Percentiles rank a stretch among this genome's conserved stretches.
Conservation (phyloP, 1,139 yeast genomes). For the Zhuliangozyma parablackwelliae region DNA sequence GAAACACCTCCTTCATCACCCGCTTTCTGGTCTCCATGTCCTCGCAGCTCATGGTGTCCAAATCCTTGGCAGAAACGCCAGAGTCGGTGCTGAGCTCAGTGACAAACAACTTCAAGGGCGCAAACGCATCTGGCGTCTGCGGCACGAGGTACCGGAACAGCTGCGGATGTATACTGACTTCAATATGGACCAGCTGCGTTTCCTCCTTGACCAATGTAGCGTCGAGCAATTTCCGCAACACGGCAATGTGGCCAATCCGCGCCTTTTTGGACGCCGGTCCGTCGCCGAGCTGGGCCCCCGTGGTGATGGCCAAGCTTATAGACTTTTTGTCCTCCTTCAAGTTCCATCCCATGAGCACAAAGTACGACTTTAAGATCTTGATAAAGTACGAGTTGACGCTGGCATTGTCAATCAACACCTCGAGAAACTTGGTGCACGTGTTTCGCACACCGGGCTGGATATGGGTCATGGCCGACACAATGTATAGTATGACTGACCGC, state of each 20-base stretch:
- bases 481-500: constrained; percentile 61
- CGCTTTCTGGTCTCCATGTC: constrained; percentile 62
- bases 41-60: constrained; percentile 39
- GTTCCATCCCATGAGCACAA: constrained; percentile 62
- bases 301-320: constrained; percentile 42
- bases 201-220: constrained; percentile 1
- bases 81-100: constrained; percentile 17
- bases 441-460: constrained; percentile 69
- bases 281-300: constrained; percentile 30
- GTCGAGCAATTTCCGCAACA: constrained; percentile 32
- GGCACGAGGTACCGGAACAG: constrained; percentile 53
- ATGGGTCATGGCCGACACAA: constrained; percentile 95
- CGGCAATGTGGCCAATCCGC: constrained; percentile 39
- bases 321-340: constrained; percentile 39
- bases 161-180: constrained; percentile 35
- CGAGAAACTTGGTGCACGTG: constrained; percentile 63
- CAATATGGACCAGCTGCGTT: constrained; percentile 4
- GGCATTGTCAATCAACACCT: constrained; percentile 45
- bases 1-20: constrained; percentile 51
- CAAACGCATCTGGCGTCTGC: constrained; percentile 51
- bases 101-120: constrained; percentile 51
- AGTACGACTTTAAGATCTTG: constrained; percentile 53
- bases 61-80: constrained; percentile 22
- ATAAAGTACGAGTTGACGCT: constrained; percentile 53
- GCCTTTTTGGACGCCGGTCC: constrained; percentile 38